phyloP scores from a whole-genome alignment of 257 asterid species.

The Solanum lignicaule region DNA sequence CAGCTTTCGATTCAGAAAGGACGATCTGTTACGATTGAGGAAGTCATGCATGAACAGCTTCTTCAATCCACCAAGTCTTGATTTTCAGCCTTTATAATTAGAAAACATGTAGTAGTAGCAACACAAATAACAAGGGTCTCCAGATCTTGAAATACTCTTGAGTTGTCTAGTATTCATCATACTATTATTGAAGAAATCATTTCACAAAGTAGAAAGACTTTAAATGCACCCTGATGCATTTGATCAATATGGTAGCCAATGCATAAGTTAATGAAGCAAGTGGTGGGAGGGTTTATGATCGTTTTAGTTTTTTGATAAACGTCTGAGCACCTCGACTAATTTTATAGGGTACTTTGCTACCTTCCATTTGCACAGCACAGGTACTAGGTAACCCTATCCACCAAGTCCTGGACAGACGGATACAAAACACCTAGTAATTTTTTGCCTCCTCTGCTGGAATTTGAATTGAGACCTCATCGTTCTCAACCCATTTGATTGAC shows the following conservation, averaged over 20 bases:
- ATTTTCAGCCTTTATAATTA: neutral
- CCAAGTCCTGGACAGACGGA: neutral
- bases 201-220: neutral
- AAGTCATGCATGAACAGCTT: constrained; percentile 32
- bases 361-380: neutral
- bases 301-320: neutral
- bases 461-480: neutral
- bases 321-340: accelerated
- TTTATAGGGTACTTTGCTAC: neutral
- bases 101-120: neutral
- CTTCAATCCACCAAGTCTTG: neutral
- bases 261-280: neutral
- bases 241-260: neutral
- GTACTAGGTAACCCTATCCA: neutral
- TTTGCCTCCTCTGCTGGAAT: neutral
- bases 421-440: neutral
- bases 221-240: neutral
- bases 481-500: neutral
- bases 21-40: constrained; percentile 52
- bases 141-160: neutral
- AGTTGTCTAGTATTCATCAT: neutral
- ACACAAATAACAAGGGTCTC: neutral
- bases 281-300: neutral
- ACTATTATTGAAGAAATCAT: neutral
- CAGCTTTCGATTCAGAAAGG: constrained; percentile 77